These are phyloP conservation scores for Rhodotorula sp. DNA, from an alignment of 1,284 basidiomycete species.

Conservation along the genomic window DNA sequence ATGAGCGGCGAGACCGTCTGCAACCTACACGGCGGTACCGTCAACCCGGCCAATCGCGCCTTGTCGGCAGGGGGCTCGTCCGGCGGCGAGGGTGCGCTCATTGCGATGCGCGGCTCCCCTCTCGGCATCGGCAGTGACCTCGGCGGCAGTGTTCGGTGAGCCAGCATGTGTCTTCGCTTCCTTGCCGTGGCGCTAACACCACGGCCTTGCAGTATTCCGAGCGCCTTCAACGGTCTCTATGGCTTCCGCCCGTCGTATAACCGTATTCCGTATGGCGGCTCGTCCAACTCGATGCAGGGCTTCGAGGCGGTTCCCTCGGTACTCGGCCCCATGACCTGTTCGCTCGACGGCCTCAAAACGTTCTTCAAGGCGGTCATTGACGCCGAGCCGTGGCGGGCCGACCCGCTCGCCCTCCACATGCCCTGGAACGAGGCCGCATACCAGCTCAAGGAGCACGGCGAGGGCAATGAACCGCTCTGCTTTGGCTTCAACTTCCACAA, in stretches of 20 bases:
- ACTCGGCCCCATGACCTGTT: slow-evolving; percentile 67
- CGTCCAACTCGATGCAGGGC: slow-evolving; percentile 44
- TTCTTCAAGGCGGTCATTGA: slow-evolving; percentile 65
- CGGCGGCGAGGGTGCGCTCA: slow-evolving; percentile 65
- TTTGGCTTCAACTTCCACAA: slow-evolving; percentile 68
- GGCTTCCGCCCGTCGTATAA: slow-evolving; percentile 69
- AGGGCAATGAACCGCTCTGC: slow-evolving; percentile 60
- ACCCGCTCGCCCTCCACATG: slow-evolving; percentile 61
- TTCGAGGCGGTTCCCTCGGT: slow-evolving; percentile 62
- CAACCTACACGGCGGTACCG: slow-evolving; percentile 67
- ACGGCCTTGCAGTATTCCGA: slow-evolving; percentile 56
- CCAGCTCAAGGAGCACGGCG: slow-evolving; percentile 61
- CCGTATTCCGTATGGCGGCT: slow-evolving; percentile 68
- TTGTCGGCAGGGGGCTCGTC: slow-evolving; percentile 63
- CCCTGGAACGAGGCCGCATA: slow-evolving; percentile 67
- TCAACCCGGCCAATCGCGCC: slow-evolving; percentile 63
- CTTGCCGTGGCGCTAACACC: background rate
- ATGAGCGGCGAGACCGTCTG: slow-evolving; percentile 46
- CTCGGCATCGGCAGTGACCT: slow-evolving; percentile 70
- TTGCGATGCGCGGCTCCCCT: slow-evolving; percentile 61
- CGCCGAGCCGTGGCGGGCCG: slow-evolving; percentile 66
- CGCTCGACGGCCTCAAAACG: slow-evolving; percentile 61
- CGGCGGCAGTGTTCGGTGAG: slow-evolving; percentile 59
- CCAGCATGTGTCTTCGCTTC: background rate
- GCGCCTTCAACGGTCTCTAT: slow-evolving; percentile 66